phyloP scores from a whole-genome alignment of 148 eudicot species.

The Spergularia bocconei region DNA sequence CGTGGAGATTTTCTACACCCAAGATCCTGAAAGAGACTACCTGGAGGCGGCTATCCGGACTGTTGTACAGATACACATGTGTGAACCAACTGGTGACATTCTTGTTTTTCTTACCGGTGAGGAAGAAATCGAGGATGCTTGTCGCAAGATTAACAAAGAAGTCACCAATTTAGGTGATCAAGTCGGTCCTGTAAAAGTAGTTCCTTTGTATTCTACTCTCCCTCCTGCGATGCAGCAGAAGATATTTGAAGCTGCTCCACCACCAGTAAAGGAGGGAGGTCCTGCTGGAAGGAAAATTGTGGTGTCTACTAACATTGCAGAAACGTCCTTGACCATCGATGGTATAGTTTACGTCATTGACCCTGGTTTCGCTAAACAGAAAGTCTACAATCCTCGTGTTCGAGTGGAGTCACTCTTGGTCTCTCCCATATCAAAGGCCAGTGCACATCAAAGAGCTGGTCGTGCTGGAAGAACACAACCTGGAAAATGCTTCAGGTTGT shows the following conservation, averaged over 20 bases:
- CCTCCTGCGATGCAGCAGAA: constrained; percentile 78
- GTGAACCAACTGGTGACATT: constrained; percentile 75
- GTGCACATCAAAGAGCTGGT: constrained; percentile 76
- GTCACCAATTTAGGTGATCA: constrained; percentile 47
- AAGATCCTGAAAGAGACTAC: constrained; percentile 84
- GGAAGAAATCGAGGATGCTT: constrained; percentile 75
- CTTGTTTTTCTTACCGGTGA: constrained; percentile 74
- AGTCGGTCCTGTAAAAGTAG: constrained; percentile 54
- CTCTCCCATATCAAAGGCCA: constrained; percentile 69
- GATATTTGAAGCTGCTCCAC: constrained; percentile 68
- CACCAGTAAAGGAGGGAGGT: constrained; percentile 63
- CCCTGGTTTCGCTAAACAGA: constrained; percentile 69
- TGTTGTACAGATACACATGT: constrained; percentile 72
- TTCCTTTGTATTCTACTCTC: constrained; percentile 66
- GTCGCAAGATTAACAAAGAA: constrained; percentile 50
- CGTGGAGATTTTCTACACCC: constrained; percentile 80
- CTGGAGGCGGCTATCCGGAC: constrained; percentile 90
- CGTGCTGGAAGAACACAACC: constrained; percentile 84
- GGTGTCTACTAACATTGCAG: constrained; percentile 70
- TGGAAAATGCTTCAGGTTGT: constrained; percentile 70
- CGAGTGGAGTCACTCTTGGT: constrained; percentile 72
- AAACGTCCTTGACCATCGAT: constrained; percentile 72
- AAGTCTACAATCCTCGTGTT: constrained; percentile 63
- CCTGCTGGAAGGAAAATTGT: constrained; percentile 73
- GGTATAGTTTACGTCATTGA: constrained; percentile 75